Base-by-base conservation (phyloP, 2,329 filamentous ascomycete species). In the Fusarium pilosicola region DNA sequence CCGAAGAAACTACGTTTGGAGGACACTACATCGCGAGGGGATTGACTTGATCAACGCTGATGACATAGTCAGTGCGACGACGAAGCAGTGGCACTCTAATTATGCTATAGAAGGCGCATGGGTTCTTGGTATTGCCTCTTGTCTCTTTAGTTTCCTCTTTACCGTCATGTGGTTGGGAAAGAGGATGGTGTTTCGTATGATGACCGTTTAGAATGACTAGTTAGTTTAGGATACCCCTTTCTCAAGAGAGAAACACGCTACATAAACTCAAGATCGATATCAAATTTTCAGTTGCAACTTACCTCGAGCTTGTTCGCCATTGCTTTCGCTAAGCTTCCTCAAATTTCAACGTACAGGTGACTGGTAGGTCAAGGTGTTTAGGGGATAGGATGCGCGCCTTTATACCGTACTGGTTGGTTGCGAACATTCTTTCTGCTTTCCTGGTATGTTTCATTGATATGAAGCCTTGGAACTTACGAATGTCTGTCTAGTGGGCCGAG, bases 21-120 rank as follows among this genome's bases (percentile, higher is more conserved):
- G 85, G 63, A 82, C 85, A 3, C 76, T 92, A 41, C 77, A 87
- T 7, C 80, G 83, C 18, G 87, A 90, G 70, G 89, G 88, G 0
- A 86, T 89, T 14, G 89, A 90, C 74, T 79, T 91, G 62, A 72
- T 92, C 44, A 92, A 91, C 77, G 88, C 89, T 5, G 90, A 92
- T 80, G 89, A 92, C 73, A 79, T 92, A 42, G 82, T 83, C 44
- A 86, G 83, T 17, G 77, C 73, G 22, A 60, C 74, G 5, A 71
- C 73, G 17, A 61, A 68, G n/a, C 55, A 70, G 15, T 77, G 75
- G 73, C 55, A 62, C 41, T 67, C 64, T 2, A 68, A 68, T 20
- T 73, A 73, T 30, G 56, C 61, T 12, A 70, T 65, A 17, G 77
- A 79, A 20, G 54, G 68, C 6, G 60, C 73, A 17, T 78, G 71